These are phyloP conservation scores for Paraconiothyrium sp. DNA, from an alignment of 2,329 filamentous ascomycete genomes.

Conservation along the genomic window DNA sequence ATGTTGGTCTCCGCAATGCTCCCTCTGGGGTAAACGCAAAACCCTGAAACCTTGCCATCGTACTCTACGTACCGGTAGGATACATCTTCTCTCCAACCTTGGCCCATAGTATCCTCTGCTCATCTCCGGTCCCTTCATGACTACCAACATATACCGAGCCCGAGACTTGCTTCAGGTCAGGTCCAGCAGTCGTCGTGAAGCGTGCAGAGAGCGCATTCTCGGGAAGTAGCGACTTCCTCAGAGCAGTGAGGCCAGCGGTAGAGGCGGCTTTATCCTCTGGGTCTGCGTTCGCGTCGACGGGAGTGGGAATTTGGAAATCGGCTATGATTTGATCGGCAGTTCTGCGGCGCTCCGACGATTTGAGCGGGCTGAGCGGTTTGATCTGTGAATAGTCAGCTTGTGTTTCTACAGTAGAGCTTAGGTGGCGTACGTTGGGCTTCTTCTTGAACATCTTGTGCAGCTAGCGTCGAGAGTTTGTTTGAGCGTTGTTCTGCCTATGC, in stretches of 20 bases:
- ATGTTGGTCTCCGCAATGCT: background rate
- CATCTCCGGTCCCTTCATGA: constrained; percentile 60
- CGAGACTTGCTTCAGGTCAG: constrained; percentile 67
- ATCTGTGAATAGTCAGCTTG: constrained; percentile 56
- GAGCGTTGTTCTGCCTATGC: background rate
- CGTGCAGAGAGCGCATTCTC: constrained; percentile 70
- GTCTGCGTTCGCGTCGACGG: constrained; percentile 48
- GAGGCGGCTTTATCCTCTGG: constrained; percentile 56
- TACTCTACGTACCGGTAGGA: constrained; percentile 51
- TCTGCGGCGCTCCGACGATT: constrained; percentile 73
- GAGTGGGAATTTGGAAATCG: constrained; percentile 64
- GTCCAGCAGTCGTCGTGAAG: constrained; percentile 72
- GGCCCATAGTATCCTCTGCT: constrained; percentile 71
- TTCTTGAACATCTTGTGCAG: constrained; percentile 67
- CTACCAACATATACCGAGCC: constrained; percentile 72
- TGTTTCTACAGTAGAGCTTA: background rate
- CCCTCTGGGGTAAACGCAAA: background rate
- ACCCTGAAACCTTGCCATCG: background rate
- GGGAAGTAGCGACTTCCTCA: constrained; percentile 69
- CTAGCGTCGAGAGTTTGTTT: background rate
- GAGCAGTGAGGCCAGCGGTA: constrained; percentile 57
- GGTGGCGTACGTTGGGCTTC: constrained; percentile 63
- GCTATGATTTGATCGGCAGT: constrained; percentile 73
- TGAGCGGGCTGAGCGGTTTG: constrained; percentile 72
- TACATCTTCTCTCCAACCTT: constrained; percentile 67